These are phyloP conservation scores for Thraustochytrium sp. DNA, from an alignment of 352 stramenopile genomes.

Conservation along the genomic window DNA sequence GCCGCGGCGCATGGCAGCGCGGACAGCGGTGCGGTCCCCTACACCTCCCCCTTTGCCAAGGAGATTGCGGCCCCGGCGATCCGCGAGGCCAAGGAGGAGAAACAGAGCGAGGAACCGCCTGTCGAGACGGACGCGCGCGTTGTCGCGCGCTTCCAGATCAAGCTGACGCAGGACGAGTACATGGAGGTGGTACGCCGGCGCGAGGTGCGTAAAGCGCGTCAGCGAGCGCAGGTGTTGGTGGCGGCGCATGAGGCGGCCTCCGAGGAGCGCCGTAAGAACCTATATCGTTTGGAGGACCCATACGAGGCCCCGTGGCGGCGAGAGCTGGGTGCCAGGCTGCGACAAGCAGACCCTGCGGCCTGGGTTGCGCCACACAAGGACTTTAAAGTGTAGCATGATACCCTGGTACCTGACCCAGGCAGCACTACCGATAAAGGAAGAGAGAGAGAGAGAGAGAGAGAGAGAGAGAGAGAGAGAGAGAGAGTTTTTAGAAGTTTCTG, in stretches of 20 bases:
- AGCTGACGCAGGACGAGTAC: slow-evolving; percentile 22
- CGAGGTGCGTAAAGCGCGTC: background rate
- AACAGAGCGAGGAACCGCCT: background rate
- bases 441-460: background rate
- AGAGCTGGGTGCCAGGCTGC: background rate
- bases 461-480: too few relatives aligned
- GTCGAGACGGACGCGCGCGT: background rate
- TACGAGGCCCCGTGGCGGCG: background rate
- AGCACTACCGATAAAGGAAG: background rate
- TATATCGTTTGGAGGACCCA: background rate
- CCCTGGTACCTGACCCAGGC: background rate
- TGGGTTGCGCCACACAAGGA: background rate
- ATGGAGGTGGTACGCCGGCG: slow-evolving; percentile 1
- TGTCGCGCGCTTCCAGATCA: background rate
- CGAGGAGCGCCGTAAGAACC: background rate
- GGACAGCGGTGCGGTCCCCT: background rate
- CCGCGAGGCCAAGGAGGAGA: background rate
- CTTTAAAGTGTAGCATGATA: too few relatives aligned
- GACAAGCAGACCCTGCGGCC: background rate
- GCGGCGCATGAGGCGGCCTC: background rate
- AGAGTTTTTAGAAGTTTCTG: too few relatives aligned
- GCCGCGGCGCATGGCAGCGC: background rate
- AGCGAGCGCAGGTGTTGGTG: background rate
- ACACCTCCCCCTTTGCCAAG: slow-evolving; percentile 20
- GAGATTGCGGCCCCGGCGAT: background rate